A percentile compares a stretch with the other conserved stretches of the same genome.
phyloP scores from a whole-genome alignment of 2,329 filamentous ascomycete species.

The Fusarium clavum region DNA sequence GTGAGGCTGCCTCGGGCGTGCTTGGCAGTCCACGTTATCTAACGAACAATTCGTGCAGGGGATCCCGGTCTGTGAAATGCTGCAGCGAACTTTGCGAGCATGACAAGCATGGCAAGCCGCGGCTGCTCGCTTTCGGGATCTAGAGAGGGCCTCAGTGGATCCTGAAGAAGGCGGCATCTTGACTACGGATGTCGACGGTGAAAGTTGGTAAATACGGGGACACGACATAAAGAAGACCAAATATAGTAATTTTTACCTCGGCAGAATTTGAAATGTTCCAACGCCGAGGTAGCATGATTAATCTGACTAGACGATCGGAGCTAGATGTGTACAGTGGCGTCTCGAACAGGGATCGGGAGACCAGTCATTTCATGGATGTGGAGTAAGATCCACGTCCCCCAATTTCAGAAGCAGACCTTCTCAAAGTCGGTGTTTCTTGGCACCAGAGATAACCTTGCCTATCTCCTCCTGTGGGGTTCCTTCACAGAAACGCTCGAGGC shows the following conservation, averaged over 20 bases:
- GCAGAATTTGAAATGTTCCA: background rate
- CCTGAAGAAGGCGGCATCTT: background rate
- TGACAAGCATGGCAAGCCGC: conserved; percentile 31
- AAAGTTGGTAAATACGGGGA: background rate
- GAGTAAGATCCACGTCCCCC: too few relatives aligned
- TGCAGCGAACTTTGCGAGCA: conserved; percentile 43
- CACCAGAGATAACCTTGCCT: background rate
- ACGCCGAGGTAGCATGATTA: background rate
- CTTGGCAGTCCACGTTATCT: conserved; percentile 34
- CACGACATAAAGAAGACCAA: background rate
- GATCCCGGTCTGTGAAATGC: conserved; percentile 33
- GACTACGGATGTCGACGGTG: background rate
- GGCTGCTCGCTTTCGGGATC: background rate
- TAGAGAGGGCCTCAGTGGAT: background rate
- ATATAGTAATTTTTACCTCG: background rate
- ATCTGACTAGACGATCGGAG: background rate
- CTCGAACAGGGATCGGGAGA: background rate
- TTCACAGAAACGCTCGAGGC: background rate
- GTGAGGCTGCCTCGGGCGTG: background rate
- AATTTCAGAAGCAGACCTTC: background rate
- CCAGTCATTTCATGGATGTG: background rate
- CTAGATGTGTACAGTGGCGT: background rate
- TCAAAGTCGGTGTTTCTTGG: background rate
- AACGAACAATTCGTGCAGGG: conserved; percentile 42
- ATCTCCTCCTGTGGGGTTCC: background rate